Conservation (phyloP, 148 eudicot genomes). For the Linanthus parryae region DNA sequence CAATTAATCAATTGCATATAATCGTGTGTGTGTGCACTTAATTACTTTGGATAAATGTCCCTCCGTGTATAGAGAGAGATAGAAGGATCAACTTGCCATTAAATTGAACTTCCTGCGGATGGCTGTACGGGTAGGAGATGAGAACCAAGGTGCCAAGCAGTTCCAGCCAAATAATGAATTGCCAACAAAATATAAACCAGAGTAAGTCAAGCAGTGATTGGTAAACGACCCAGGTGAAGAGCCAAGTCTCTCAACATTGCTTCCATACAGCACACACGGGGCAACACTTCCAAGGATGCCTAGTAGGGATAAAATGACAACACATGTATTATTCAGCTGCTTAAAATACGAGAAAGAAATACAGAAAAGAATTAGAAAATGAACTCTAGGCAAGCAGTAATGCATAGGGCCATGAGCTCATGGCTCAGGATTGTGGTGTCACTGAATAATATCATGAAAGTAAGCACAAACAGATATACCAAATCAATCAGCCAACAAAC, state of each 20-base stretch:
- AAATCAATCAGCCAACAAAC: no score
- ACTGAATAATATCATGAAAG: no score
- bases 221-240: slow-evolving; percentile 53
- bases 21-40: no score
- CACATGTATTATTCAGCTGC: no score
- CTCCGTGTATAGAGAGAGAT: slow-evolving; percentile 3
- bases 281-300: slow-evolving; percentile 84
- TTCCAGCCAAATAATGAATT: slow-evolving; percentile 68
- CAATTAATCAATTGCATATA: no score
- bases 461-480: no score
- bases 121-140: slow-evolving; percentile 65
- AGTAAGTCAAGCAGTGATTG: slow-evolving; percentile 69
- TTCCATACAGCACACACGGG: slow-evolving; percentile 81
- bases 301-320: slow-evolving; percentile 14
- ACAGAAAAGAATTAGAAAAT: no score
- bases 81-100: slow-evolving; percentile 34
- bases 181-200: slow-evolving; percentile 69
- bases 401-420: no score
- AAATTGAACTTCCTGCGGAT: slow-evolving; percentile 73
- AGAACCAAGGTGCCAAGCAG: slow-evolving; percentile 79
- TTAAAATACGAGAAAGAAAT: no score
- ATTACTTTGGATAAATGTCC: no score
- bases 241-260: slow-evolving; percentile 71
- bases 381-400: no score
- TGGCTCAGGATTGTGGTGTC: no score